Base-by-base conservation (phyloP, 139 green algal species). In the Diplosphaera chodatii region DNA sequence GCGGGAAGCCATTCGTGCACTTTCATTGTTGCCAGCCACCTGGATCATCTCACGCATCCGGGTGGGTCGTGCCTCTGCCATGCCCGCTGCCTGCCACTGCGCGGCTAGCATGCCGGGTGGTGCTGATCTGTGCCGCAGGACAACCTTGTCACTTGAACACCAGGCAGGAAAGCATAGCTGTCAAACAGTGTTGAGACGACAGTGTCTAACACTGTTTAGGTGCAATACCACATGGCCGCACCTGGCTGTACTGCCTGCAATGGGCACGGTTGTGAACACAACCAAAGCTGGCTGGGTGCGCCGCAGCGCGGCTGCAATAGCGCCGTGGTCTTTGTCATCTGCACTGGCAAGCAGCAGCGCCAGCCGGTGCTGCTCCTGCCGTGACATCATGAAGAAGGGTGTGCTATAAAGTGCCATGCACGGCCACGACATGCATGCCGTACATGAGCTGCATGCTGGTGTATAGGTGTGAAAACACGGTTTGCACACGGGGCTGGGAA, bases 261-360 rank as follows among this genome's bases (percentile, higher is more conserved):
- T 89, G 31, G 78, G 68, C 55, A 86, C 80, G 10, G 66, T 71
- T 0, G 87, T 93, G 80, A 96, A 96, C 0, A 91, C 67, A 2
- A 84, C 87, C 25, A 80, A 75, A 1, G n/a, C 31, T 0, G 90
- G 90, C 20, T 64, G 5, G 6, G 77, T 3, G 0, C 15, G 40
- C 3, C 82, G 71, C 32, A 95, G 71, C 55, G 48, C 80, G 34
- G 34, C 31, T 23, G 74, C 56, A 32, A 91, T 77, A 4, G 63
- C 83, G 55, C 70, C 67, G 71, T 87, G 78, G 56, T 94, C 76
- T 79, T 97, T 97, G 79, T 97, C 91, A 2, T 63, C 81, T 0
- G 89, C 90, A 87, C 93, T 94, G 16, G 84, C 89, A 63, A 96
- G 31, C 37, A 96, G 81, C 33, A 96, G 74, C 16, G 81, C 88